Conservation (phyloP, 768 basidiomycete genomes). For the Hebeloma cylindrosporum region DNA sequence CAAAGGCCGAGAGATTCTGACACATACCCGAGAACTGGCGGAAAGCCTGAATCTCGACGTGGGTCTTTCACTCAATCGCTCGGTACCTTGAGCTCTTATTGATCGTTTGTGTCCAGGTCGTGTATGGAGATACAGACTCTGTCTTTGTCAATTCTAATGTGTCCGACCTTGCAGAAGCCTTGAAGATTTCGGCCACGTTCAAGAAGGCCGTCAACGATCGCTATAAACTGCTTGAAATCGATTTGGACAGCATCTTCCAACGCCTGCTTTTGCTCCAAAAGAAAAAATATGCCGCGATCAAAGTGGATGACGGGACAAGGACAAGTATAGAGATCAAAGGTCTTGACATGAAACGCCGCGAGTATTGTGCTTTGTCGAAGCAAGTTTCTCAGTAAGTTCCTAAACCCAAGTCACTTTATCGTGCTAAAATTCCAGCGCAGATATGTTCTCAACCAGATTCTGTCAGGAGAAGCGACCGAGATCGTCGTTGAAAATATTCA, state of each 20-base stretch:
- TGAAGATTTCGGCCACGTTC: slow-evolving; percentile 88
- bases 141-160: slow-evolving; percentile 98
- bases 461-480: slow-evolving; percentile 91
- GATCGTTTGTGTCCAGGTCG: slow-evolving; percentile 59
- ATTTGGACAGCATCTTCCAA: slow-evolving; percentile 92
- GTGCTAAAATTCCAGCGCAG: slow-evolving; percentile 38
- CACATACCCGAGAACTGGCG: slow-evolving; percentile 88
- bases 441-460: slow-evolving; percentile 84
- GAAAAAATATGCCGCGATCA: slow-evolving; percentile 98
- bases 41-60: slow-evolving; percentile 90
- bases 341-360: slow-evolving; percentile 98
- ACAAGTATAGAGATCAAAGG: slow-evolving; percentile 92
- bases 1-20: slow-evolving; percentile 97
- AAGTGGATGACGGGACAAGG: slow-evolving; percentile 78
- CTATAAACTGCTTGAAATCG: slow-evolving; percentile 95
- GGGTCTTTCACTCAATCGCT: slow-evolving; percentile 27
- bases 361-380: slow-evolving; percentile 92
- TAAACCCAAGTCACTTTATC: neutral
- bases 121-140: slow-evolving; percentile 99
- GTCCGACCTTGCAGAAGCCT: slow-evolving; percentile 81
- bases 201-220: slow-evolving; percentile 97
- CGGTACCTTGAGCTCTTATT: neutral
- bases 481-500: slow-evolving; percentile 88
- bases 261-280: slow-evolving; percentile 92
- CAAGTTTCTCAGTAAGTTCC: slow-evolving; percentile 81